phyloP scores from a whole-genome alignment of 495 filamentous ascomycete genomes.

The Hyaloscypha variabilis region DNA sequence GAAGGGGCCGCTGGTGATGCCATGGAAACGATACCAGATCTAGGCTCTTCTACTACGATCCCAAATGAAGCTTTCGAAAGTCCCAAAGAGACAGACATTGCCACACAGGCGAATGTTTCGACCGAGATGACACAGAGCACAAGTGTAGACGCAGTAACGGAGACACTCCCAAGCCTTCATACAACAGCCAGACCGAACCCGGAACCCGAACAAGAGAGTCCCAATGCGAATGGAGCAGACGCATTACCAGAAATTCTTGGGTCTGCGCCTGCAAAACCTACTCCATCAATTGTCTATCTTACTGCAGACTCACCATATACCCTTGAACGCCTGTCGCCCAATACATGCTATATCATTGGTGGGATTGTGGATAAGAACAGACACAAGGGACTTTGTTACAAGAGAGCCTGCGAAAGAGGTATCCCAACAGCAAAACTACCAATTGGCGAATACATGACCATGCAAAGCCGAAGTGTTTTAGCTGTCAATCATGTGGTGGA shows the following conservation, averaged over 20 bases:
- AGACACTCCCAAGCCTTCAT: background rate
- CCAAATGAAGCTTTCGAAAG: background rate
- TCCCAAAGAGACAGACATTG: background rate
- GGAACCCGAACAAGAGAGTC: background rate
- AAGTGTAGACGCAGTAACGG: background rate
- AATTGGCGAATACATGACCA: conserved; percentile 88
- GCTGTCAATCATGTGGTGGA: conserved; percentile 94
- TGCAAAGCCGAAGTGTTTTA: conserved; percentile 80
- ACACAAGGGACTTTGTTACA: conserved; percentile 92
- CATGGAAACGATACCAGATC: background rate
- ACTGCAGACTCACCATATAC: conserved; percentile 84
- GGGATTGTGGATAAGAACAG: conserved; percentile 95
- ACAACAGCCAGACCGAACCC: background rate
- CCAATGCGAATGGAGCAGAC: background rate
- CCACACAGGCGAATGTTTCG: background rate
- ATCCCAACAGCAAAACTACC: conserved; percentile 88
- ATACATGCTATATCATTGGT: conserved; percentile 90
- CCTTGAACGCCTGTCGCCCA: conserved; percentile 74
- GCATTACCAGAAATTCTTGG: background rate
- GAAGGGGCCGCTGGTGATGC: background rate
- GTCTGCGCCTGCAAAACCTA: background rate
- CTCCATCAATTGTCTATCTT: conserved; percentile 70
- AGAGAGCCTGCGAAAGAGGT: conserved; percentile 69
- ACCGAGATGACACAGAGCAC: background rate
- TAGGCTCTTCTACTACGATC: background rate